Percentiles rank a stretch among this genome's conserved stretches.
These are phyloP conservation scores for Tuber borchii DNA, from an alignment of 495 filamentous ascomycete species.

Conservation along the genomic window DNA sequence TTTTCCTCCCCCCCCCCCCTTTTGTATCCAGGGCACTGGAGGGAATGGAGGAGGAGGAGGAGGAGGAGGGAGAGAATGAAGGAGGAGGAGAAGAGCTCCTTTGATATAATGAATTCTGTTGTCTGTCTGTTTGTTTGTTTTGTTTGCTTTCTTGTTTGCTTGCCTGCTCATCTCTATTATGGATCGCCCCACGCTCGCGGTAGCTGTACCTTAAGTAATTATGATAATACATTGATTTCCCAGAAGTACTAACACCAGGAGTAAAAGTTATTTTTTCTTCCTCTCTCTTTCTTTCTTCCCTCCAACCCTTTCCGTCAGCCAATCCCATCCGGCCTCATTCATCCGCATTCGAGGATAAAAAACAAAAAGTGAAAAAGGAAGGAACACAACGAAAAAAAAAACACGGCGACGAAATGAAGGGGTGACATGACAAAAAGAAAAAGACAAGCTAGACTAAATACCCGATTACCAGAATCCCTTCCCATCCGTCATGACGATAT, in stretches of 20 bases:
- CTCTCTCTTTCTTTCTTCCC: neutral
- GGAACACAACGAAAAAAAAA: neutral
- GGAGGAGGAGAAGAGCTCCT: neutral
- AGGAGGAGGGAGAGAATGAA: no score
- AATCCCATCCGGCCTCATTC: neutral
- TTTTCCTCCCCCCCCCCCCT: neutral
- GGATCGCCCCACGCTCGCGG: constrained; percentile 1
- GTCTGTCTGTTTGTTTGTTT: neutral
- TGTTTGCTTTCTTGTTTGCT: no score
- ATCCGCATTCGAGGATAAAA: neutral
- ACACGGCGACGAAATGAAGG: neutral
- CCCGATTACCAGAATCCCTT: constrained; percentile 2
- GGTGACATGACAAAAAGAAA: neutral
- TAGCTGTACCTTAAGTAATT: neutral
- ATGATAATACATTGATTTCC: constrained; percentile 5
- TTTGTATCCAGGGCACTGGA: neutral
- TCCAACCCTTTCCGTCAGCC: neutral
- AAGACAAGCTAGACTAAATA: neutral
- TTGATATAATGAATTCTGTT: neutral
- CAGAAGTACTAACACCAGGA: neutral
- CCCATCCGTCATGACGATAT: constrained; percentile 5
- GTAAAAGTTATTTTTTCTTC: neutral
- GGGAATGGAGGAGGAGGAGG: neutral
- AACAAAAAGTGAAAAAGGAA: neutral
- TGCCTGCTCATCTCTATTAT: neutral